Evolutionary conservation across 768 basidiomycete species (phyloP).

Genomic region (Lactifluus pinguis): DNA sequence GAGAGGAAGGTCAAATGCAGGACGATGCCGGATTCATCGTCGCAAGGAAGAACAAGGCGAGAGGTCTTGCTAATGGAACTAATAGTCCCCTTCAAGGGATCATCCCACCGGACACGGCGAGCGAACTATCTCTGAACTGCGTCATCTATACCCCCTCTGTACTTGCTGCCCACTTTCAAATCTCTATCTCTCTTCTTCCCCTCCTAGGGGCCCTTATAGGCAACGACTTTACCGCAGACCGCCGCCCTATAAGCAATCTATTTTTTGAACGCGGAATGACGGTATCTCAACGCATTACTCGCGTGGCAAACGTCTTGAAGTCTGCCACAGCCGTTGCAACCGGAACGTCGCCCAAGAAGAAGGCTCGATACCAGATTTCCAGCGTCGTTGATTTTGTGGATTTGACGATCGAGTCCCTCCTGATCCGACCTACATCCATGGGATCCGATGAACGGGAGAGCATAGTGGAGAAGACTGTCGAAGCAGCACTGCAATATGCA

Average conservation of each 20-base stretch:
- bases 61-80: constrained; percentile 30
- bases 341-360: constrained; percentile 29
- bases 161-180: constrained; percentile 55
- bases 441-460: constrained; percentile 54
- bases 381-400: constrained; percentile 76
- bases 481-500: constrained; percentile 69
- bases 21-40: constrained; percentile 50
- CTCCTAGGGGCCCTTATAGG: constrained; percentile 72
- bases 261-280: constrained; percentile 61
- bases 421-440: constrained; percentile 42
- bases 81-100: constrained; percentile 25
- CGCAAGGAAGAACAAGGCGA: constrained; percentile 44
- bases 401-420: constrained; percentile 49
- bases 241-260: constrained; percentile 36
- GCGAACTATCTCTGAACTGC: constrained; percentile 42
- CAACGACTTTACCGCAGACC: constrained; percentile 61
- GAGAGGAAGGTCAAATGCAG: constrained; percentile 24
- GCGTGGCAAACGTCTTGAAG: constrained; percentile 49
- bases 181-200: constrained; percentile 66
- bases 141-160: constrained; percentile 50
- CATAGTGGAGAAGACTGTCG: constrained; percentile 60
- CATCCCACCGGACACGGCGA: constrained; percentile 40
- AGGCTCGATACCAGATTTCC: constrained; percentile 47
- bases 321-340: constrained; percentile 42
- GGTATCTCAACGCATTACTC: constrained; percentile 55